Evolutionary conservation across 768 basidiomycete genomes (phyloP), one percentile per base, ranked within the genome.

Genomic region (Gloeopeniophorella convolvens): DNA sequence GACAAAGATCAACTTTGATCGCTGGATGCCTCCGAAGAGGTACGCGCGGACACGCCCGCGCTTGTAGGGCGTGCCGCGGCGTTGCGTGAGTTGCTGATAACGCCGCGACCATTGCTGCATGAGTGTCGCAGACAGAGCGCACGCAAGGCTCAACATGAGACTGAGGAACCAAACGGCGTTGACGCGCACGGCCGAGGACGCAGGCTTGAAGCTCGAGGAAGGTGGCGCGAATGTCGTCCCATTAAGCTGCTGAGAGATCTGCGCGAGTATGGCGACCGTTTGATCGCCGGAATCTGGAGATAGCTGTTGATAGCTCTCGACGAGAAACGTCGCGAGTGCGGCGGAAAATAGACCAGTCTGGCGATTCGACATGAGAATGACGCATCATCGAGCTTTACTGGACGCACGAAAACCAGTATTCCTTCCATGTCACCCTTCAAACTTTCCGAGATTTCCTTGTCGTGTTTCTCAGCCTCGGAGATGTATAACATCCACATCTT

Each of bases 321-420:
- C 15, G 7, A 45, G 15, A 30, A 56, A 56, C 4, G 28, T 3
- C 3, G 46, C 35, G 16, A 56, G 18, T 2, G 18, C 13, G 6
- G 55, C 53, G 5, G 55, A 54, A n/a, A 55, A 56, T 2, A 56
- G 32, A 31, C 55, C 45, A 9, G 55, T 34, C 55, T 55, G 7
- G 24, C n/a, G 20, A 15, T 36, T 15, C 48, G 28, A 12, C 3
- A 11, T 9, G 5, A 9, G 9, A 4, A 18, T 1, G 0, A 24
- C 5, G 12, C 5, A 20, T 9, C 42, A 12, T 24, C 21, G 10
- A 37, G 16, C n/a, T 9, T 2, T n/a, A 3, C 10, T 13, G 7
- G 6, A 50, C 52, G 15, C 36, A 54, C 52, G 43, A 54, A 44
- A 4, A 50, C 27, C 10, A 54, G 18, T 2, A 54, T 44, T 13